Base-by-base conservation (phyloP, 169 alveolate genomes). In the Toxoplasma gondii region DNA sequence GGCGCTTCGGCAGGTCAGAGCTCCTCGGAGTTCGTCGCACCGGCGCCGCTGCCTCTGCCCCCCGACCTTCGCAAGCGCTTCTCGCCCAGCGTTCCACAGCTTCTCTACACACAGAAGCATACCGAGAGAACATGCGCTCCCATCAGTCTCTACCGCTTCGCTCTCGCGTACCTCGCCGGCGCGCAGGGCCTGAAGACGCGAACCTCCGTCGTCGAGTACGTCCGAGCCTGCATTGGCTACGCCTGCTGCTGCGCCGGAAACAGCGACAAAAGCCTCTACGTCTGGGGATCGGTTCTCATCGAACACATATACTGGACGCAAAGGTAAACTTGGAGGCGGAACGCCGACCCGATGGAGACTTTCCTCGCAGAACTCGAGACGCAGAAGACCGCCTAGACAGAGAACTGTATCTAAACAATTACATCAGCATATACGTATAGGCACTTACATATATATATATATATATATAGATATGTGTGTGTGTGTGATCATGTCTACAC, bases 271-370 rank as follows among this genome's bases (percentile, higher is more conserved):
- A 82, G 90, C 38, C 41, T 43, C 67, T 38, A 82, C 90, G 90
- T 82, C 90, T 82, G 90, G 90, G 41, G 38, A 39, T 17, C 90
- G 7, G 24, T 12, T 22, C 90, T 82, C 64, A 17, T 82, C 67
- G 67, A 82, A 31, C 90, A 82, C 64, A 41, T 38, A 64, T 82
- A 82, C 90, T 82, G 90, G 90, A 82, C 69, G 38, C 90, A 82
- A 31, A 2, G 90, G 90, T 82, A 41, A 82, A n/a, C 88, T 38
- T 78, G 86, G 16, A 12, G 49, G 9, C 36, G 27, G 17, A 19
- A 4, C 44, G 43, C 16, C 43, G 43, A 78, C 22, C 12, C 86
- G 34, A 78, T 78, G n/a, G n/a, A n/a, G n/a, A n/a, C n/a, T n/a
- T n/a, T n/a, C n/a, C n/a, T n/a, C n/a, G n/a, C n/a, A n/a, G n/a